Evolutionary conservation across 768 basidiomycete species (phyloP).

Genomic region (Floccularia luteovirens): DNA sequence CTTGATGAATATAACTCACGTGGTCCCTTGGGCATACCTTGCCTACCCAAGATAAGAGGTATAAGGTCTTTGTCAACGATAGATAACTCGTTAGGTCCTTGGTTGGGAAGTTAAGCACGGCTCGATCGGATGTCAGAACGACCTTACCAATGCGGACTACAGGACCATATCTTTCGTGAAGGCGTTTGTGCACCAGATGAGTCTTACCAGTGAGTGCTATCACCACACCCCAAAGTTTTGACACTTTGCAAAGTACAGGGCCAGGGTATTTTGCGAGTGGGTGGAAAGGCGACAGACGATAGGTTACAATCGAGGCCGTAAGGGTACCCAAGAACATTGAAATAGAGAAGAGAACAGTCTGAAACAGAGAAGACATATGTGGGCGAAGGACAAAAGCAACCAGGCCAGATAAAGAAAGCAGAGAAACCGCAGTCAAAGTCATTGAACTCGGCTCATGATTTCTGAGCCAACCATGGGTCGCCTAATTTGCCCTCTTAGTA

Average conservation of each 20-base stretch:
- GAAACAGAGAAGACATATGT: background rate
- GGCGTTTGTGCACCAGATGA: constrained; percentile 29
- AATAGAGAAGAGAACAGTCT: background rate
- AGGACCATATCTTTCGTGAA: constrained; percentile 47
- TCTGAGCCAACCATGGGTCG: background rate
- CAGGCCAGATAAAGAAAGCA: background rate
- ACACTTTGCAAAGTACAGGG: constrained; percentile 27
- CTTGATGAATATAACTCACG: constrained; percentile 13
- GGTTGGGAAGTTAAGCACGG: constrained; percentile 1
- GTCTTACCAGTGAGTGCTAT: constrained; percentile 26
- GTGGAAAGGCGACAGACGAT: constrained; percentile 40
- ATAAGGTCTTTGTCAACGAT: constrained; percentile 25
- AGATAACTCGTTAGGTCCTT: constrained; percentile 42
- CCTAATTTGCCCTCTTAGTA: background rate
- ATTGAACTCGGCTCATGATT: background rate
- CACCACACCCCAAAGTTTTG: constrained; percentile 27
- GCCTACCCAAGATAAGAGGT: constrained; percentile 21
- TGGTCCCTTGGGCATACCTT: constrained; percentile 34
- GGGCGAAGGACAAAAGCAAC: background rate
- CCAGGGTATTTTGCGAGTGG: constrained; percentile 41
- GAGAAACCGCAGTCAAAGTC: background rate
- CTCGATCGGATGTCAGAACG: background rate
- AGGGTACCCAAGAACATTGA: constrained; percentile 7
- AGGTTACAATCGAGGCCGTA: constrained; percentile 15
- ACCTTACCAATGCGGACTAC: constrained; percentile 43